Conservation (phyloP, 176 grass and related monocot genomes). For the Typha latifolia region DNA sequence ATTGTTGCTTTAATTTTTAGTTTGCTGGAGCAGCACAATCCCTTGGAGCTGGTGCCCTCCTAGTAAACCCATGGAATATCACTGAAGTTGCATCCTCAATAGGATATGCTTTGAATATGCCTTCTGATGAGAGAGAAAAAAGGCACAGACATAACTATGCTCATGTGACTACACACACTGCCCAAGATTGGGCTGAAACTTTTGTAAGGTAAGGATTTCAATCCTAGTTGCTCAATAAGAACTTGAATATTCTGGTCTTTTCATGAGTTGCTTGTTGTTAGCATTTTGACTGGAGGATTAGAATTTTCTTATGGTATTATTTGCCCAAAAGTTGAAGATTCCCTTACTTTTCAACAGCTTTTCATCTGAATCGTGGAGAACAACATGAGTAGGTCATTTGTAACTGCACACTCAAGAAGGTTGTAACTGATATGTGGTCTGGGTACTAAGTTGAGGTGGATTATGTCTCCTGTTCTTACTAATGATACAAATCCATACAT, state of each 20-base stretch:
- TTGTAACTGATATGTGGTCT: too few species aligned
- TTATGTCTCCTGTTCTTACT: too few species aligned
- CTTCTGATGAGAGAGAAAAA: conserved; percentile 82
- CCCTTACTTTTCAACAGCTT: too few species aligned
- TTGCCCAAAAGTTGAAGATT: too few species aligned
- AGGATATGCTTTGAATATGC: conserved; percentile 54
- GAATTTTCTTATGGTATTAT: too few species aligned
- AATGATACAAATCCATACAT: too few species aligned
- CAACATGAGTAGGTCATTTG: too few species aligned
- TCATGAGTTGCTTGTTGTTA: too few species aligned
- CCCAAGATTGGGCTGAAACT: conserved; percentile 99
- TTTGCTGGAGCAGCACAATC: conserved; percentile 99
- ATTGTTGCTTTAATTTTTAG: conserved; percentile 45
- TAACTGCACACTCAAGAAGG: too few species aligned
- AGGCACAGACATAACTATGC: conserved; percentile 97
- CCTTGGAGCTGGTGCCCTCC: conserved; percentile 90
- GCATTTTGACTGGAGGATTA: too few species aligned
- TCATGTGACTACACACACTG: conserved; percentile 90
- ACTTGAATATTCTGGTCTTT: neutral
- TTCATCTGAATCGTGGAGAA: too few species aligned
- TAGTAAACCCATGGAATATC: conserved; percentile 99
- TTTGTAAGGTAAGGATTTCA: conserved; percentile 71
- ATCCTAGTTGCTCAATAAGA: neutral
- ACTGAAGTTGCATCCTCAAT: conserved; percentile 84
- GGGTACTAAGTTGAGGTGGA: too few species aligned